These are phyloP conservation scores for Rhytidhysteron rufulum DNA, from an alignment of 2,329 filamentous ascomycete genomes.

Conservation along the genomic window DNA sequence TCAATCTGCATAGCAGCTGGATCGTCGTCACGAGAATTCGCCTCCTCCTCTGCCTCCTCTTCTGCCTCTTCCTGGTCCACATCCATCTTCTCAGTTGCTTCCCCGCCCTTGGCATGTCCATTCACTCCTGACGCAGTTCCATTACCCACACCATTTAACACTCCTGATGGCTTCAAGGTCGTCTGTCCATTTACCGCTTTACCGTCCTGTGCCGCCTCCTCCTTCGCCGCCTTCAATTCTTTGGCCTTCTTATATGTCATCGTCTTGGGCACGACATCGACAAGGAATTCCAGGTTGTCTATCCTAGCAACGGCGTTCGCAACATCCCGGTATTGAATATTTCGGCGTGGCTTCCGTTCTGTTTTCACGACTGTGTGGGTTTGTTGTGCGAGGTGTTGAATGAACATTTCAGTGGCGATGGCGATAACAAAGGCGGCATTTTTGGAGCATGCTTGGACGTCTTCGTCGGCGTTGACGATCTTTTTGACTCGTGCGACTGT, in stretches of 20 bases:
- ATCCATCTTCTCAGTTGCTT: constrained; percentile 2
- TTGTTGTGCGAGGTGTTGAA: constrained; percentile 84
- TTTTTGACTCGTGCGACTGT: constrained; percentile 93
- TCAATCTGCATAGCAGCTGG: constrained; percentile 35
- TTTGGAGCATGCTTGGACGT: constrained; percentile 81
- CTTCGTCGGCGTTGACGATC: constrained; percentile 84
- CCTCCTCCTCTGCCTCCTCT: constrained; percentile 8
- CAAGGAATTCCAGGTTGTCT: constrained; percentile 92
- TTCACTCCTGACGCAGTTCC: constrained; percentile 3
- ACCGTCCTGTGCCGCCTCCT: not conserved
- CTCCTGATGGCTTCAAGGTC: not conserved
- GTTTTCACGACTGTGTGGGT: constrained; percentile 84
- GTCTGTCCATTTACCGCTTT: constrained; percentile 5
- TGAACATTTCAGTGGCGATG: constrained; percentile 91
- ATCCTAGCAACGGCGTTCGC: constrained; percentile 81
- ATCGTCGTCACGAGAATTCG: constrained; percentile 13
- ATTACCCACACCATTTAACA: not conserved
- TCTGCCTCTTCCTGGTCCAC: constrained; percentile 1
- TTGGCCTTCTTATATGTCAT: constrained; percentile 76
- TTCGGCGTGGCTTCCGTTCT: constrained; percentile 86
- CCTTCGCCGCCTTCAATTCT: constrained; percentile 49
- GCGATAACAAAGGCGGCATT: constrained; percentile 94
- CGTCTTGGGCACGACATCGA: constrained; percentile 86
- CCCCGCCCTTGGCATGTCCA: constrained; percentile 4
- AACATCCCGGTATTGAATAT: constrained; percentile 94